Percentiles rank a stretch among this genome's conserved stretches.
Evolutionary conservation across 2,329 filamentous ascomycete genomes (phyloP).

Genomic region (Sclerotinia glacialis): DNA sequence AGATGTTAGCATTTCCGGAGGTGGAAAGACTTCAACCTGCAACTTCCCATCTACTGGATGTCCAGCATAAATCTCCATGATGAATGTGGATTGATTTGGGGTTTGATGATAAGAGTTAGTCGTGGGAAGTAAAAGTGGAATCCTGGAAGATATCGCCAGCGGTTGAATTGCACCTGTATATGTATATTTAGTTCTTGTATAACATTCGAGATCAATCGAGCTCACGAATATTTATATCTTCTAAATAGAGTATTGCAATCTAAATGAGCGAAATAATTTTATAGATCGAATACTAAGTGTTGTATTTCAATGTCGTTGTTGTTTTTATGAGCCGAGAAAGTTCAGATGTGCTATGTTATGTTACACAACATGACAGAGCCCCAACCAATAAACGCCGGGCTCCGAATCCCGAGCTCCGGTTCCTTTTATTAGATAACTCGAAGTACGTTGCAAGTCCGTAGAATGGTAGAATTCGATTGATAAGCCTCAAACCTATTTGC

Average conservation of each 20-base stretch:
- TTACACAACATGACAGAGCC: background rate
- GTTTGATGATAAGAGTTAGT: background rate
- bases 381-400: background rate
- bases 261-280: background rate
- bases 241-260: background rate
- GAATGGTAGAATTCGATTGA: too few relatives aligned
- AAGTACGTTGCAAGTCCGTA: background rate
- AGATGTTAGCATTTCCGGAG: slow-evolving; percentile 10
- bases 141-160: background rate
- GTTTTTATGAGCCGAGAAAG: background rate
- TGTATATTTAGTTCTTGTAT: slow-evolving; percentile 1
- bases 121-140: background rate
- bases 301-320: too few relatives aligned
- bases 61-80: background rate
- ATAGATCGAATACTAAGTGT: background rate
- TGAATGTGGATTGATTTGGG: background rate
- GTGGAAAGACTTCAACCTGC: background rate
- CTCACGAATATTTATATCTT: background rate
- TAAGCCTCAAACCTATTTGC: background rate
- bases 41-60: slow-evolving; percentile 15
- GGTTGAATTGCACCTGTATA: background rate
- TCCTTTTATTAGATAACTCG: too few relatives aligned
- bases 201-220: background rate
- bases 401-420: background rate
- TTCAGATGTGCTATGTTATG: background rate